Percentiles rank a stretch among this genome's conserved stretches.
Conservation (phyloP, 2,329 filamentous ascomycete species). For the Aureobasidium vineae region DNA sequence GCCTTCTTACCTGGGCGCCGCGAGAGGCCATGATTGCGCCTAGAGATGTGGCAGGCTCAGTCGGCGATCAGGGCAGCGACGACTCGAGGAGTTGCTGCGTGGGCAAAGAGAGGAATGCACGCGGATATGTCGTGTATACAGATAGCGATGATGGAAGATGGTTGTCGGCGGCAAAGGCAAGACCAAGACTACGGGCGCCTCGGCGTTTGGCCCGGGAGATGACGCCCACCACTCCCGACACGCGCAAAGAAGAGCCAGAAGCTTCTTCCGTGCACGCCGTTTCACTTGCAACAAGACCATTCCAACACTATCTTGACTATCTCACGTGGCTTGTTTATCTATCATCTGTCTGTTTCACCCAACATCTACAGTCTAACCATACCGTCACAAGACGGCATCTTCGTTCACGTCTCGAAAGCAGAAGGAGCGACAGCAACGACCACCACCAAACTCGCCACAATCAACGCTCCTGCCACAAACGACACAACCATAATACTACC, state of each 20-base stretch:
- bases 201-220: constrained; percentile 13
- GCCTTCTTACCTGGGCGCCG: constrained; percentile 14
- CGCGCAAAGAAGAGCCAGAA: constrained; percentile 2
- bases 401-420: constrained; percentile 42
- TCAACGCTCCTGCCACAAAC: constrained; percentile 59
- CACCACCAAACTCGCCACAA: constrained; percentile 59
- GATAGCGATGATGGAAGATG: neutral
- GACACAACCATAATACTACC: constrained; percentile 71
- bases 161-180: neutral
- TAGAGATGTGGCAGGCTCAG: neutral
- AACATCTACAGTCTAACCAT: neutral
- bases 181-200: neutral
- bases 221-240: constrained; percentile 17
- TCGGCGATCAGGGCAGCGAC: neutral
- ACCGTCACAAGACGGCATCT: neutral
- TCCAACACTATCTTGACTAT: neutral
- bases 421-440: constrained; percentile 56
- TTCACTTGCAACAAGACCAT: neutral
- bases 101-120: neutral
- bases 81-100: neutral
- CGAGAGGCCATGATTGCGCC: constrained; percentile 26
- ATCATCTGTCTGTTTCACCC: no score
- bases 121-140: constrained; percentile 8
- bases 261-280: constrained; percentile 8
- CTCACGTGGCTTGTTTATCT: neutral